Evolutionary conservation across 1,284 basidiomycete genomes (phyloP).

Genomic region (Ustanciosporium gigantosporum): DNA sequence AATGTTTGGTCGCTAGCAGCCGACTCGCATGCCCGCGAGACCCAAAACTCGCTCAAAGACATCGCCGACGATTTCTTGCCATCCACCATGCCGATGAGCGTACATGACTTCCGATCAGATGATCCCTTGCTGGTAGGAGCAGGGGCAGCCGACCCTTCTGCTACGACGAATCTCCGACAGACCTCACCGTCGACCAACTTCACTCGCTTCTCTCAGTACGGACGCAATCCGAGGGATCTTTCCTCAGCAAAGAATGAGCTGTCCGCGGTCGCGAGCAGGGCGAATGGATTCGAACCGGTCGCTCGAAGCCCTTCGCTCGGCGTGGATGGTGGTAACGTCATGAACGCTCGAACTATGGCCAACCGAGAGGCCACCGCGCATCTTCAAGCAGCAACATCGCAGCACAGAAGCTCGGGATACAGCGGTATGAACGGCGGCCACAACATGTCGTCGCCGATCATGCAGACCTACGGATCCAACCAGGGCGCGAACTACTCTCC

Average conservation of each 20-base stretch:
- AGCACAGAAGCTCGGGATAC: slow-evolving; percentile 19
- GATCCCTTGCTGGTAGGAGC: slow-evolving; percentile 2
- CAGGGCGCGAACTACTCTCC: slow-evolving; percentile 19
- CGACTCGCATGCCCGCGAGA: slow-evolving; percentile 34
- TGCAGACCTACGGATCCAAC: slow-evolving; percentile 13
- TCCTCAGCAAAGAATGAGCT: slow-evolving; percentile 17
- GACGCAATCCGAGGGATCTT: slow-evolving; percentile 12
- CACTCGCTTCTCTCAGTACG: slow-evolving; percentile 24
- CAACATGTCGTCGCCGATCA: slow-evolving; percentile 8
- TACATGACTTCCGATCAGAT: slow-evolving; percentile 43
- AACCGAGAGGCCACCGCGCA: slow-evolving; percentile 25
- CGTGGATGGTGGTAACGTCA: slow-evolving; percentile 18
- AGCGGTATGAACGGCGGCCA: neutral
- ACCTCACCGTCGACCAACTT: slow-evolving; percentile 17
- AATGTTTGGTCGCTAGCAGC: slow-evolving; percentile 48
- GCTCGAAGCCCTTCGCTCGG: slow-evolving; percentile 30
- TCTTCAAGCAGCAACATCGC: slow-evolving; percentile 12
- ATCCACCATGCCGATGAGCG: slow-evolving; percentile 38
- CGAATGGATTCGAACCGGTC: slow-evolving; percentile 30
- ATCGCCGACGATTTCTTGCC: slow-evolving; percentile 52
- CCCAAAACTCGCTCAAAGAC: slow-evolving; percentile 48
- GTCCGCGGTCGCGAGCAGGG: slow-evolving; percentile 18
- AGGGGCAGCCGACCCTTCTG: neutral
- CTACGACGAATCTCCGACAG: neutral
- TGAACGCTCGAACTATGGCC: slow-evolving; percentile 12